phyloP scores from a whole-genome alignment of 208 protist genomes.

The Angomonas desouzai region DNA sequence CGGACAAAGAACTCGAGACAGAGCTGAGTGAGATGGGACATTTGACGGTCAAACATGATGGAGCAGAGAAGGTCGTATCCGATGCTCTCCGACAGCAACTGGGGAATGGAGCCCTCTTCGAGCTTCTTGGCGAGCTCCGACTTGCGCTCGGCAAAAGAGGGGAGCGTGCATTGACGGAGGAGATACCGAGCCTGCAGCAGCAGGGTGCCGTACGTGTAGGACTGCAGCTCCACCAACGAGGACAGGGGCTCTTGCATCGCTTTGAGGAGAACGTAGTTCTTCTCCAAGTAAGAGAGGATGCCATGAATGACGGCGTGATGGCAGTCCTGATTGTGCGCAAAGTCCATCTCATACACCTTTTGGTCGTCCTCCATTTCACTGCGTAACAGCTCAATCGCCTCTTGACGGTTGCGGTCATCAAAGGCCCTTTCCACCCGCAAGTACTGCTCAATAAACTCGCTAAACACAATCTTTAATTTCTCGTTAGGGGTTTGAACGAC shows the following conservation, averaged over 20 bases:
- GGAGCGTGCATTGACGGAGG: slow-evolving; percentile 60
- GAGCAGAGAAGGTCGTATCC: slow-evolving; percentile 69
- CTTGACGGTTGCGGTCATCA: slow-evolving; percentile 57
- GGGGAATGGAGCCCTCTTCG: slow-evolving; percentile 39
- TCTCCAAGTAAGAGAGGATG: slow-evolving; percentile 53
- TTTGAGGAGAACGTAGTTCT: slow-evolving; percentile 62
- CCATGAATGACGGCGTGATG: slow-evolving; percentile 63
- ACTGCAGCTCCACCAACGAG: slow-evolving; percentile 45
- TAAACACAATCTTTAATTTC: slow-evolving; percentile 51
- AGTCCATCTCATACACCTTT: slow-evolving; percentile 57
- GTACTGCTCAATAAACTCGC: slow-evolving; percentile 67
- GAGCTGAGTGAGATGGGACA: slow-evolving; percentile 60
- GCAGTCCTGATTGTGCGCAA: slow-evolving; percentile 70
- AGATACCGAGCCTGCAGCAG: slow-evolving; percentile 68
- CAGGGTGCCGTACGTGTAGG: slow-evolving; percentile 52
- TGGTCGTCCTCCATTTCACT: slow-evolving; percentile 27
- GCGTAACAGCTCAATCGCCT: slow-evolving; percentile 64
- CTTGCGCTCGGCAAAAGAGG: slow-evolving; percentile 76
- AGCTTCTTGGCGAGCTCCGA: slow-evolving; percentile 48
- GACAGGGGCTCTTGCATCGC: slow-evolving; percentile 44
- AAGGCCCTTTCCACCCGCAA: slow-evolving; percentile 62
- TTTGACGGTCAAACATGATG: slow-evolving; percentile 75
- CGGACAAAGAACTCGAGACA: slow-evolving; percentile 77
- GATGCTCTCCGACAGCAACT: slow-evolving; percentile 58
- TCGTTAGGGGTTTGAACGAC: slow-evolving; percentile 44